A percentile compares a stretch with the other conserved stretches of the same genome.
These are phyloP conservation scores for Macrocybe gigantea DNA, from an alignment of 768 basidiomycete species.

Conservation along the genomic window DNA sequence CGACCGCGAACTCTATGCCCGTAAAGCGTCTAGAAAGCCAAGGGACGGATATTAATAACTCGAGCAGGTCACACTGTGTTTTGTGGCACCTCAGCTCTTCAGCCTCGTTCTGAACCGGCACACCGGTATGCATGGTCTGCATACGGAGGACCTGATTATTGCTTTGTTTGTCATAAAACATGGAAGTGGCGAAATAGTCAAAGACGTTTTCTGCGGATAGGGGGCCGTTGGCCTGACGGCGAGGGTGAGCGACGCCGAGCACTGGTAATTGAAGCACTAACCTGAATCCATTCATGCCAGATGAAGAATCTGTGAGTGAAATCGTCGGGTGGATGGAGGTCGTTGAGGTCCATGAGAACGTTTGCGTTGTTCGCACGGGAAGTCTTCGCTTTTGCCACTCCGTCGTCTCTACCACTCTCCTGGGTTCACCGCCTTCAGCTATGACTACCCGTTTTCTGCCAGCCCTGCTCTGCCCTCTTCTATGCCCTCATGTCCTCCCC, in stretches of 20 bases:
- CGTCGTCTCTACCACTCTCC: slow-evolving; percentile 22
- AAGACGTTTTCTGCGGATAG: slow-evolving; percentile 75
- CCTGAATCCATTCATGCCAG: slow-evolving; percentile 90
- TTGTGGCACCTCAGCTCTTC: slow-evolving; percentile 70
- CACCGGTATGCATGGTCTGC: slow-evolving; percentile 88
- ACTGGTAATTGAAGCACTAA: slow-evolving; percentile 15
- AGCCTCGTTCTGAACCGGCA: slow-evolving; percentile 70
- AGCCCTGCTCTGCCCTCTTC: slow-evolving; percentile 6
- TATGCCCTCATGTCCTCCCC: neutral
- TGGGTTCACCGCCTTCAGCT: slow-evolving; percentile 23
- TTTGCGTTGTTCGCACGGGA: slow-evolving; percentile 24
- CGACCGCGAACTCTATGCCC: slow-evolving; percentile 83
- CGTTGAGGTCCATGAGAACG: slow-evolving; percentile 39
- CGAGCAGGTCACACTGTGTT: slow-evolving; percentile 14
- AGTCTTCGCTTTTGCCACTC: slow-evolving; percentile 14
- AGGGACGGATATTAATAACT: slow-evolving; percentile 1
- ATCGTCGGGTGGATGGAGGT: slow-evolving; percentile 78
- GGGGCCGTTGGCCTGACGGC: slow-evolving; percentile 63
- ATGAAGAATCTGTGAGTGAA: slow-evolving; percentile 82
- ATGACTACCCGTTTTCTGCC: slow-evolving; percentile 14
- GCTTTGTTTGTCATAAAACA: slow-evolving; percentile 94
- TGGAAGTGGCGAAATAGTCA: slow-evolving; percentile 85
- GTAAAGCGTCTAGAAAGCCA: slow-evolving; percentile 61
- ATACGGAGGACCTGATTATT: slow-evolving; percentile 90
- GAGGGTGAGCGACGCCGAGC: slow-evolving; percentile 2